Evolutionary conservation across 108 stramenopile genomes (phyloP).

Genomic region (Cyclotella baltica): DNA sequence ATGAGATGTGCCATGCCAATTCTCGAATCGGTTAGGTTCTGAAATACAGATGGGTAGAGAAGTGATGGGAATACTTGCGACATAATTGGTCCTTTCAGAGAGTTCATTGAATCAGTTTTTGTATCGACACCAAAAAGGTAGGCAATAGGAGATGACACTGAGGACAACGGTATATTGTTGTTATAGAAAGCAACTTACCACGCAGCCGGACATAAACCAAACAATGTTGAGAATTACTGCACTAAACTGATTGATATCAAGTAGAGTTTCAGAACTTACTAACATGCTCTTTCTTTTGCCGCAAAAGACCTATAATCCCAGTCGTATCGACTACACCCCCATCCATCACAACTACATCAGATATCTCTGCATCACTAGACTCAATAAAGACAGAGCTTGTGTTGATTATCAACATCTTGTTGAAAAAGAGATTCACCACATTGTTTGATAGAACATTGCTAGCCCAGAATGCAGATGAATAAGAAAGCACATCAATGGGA

Average conservation of each 20-base stretch:
- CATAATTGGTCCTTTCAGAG: constrained; percentile 27
- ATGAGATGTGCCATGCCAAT: constrained; percentile 10
- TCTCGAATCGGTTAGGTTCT: constrained; percentile 25
- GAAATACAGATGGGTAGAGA: constrained; percentile 12
- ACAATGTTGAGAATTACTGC: too few species aligned
- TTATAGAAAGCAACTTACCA: constrained; percentile 33
- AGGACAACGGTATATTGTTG: constrained; percentile 29
- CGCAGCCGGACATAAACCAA: too few species aligned
- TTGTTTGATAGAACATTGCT: not conserved
- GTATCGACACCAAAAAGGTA: constrained; percentile 30
- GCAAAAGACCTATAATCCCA: constrained; percentile 31
- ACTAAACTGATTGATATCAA: too few species aligned
- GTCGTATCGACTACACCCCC: constrained; percentile 39
- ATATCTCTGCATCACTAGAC: not conserved
- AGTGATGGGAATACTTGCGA: constrained; percentile 26
- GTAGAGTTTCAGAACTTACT: too few species aligned
- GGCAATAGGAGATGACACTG: constrained; percentile 14
- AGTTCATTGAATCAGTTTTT: constrained; percentile 31
- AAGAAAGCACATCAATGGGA: constrained; percentile 15
- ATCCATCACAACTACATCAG: constrained; percentile 19
- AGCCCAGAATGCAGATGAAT: constrained; percentile 20
- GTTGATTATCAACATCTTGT: constrained; percentile 6
- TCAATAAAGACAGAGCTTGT: not conserved
- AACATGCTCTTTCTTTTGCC: constrained; percentile 9
- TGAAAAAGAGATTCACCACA: constrained; percentile 4